These are phyloP conservation scores for Leccinum longicurvipes DNA, from an alignment of 768 basidiomycete species.

Conservation along the genomic window DNA sequence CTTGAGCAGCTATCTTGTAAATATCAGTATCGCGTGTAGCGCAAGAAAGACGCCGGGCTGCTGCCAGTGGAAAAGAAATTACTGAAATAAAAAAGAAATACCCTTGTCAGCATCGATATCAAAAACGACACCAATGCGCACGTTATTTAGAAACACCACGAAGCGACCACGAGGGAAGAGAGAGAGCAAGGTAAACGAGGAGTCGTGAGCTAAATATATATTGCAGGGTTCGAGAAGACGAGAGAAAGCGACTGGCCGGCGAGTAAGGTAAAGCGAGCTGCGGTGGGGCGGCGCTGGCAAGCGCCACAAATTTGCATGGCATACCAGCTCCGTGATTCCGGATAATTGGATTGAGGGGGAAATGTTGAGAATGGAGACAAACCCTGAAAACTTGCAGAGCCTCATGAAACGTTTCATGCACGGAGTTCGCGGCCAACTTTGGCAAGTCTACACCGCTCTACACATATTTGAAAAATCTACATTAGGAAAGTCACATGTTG, in stretches of 20 bases:
- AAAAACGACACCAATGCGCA: neutral
- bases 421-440: too few species aligned
- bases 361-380: slow-evolving; percentile 21
- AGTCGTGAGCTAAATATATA: slow-evolving; percentile 11
- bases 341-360: neutral
- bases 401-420: too few species aligned
- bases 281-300: slow-evolving; percentile 3
- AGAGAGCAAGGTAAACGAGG: neutral
- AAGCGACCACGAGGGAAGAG: slow-evolving; percentile 12
- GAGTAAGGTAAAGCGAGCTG: slow-evolving; percentile 20
- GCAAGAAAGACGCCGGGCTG: too few species aligned
- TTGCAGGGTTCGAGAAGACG: slow-evolving; percentile 5
- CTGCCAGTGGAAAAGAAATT: neutral
- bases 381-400: slow-evolving; percentile 3
- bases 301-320: slow-evolving; percentile 5
- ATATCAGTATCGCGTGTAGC: neutral
- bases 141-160: slow-evolving; percentile 1
- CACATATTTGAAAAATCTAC: too few species aligned
- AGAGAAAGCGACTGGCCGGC: neutral
- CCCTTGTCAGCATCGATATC: slow-evolving; percentile 7
- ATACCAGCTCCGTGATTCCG: slow-evolving; percentile 16
- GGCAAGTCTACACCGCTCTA: too few species aligned
- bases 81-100: neutral
- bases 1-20: slow-evolving; percentile 12
- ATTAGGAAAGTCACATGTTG: too few species aligned